Conservation (phyloP, 768 basidiomycete genomes). For the Lepiota venenata region DNA sequence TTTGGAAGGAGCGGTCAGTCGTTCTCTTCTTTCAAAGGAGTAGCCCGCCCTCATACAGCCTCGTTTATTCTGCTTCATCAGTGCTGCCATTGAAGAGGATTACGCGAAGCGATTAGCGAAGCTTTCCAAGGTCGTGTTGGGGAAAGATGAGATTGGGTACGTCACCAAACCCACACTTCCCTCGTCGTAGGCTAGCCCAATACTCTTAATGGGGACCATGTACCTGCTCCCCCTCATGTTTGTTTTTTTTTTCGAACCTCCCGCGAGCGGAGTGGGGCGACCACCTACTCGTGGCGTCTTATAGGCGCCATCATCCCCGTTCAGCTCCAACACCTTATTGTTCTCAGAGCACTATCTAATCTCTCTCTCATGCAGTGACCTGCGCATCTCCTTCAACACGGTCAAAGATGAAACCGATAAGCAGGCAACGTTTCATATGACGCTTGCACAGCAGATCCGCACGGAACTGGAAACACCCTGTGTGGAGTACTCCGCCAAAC, state of each 20-base stretch:
- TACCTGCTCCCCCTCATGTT: not conserved
- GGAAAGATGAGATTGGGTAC: conserved; percentile 92
- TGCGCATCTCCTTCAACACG: conserved; percentile 77
- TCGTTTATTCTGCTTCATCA: conserved; percentile 26
- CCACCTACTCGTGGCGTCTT: not conserved
- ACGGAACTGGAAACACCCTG: conserved; percentile 70
- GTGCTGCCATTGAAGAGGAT: conserved; percentile 90
- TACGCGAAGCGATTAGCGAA: conserved; percentile 85
- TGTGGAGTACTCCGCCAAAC: conserved; percentile 55
- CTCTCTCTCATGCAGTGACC: conserved; percentile 49
- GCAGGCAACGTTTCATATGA: conserved; percentile 69
- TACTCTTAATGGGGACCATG: not conserved
- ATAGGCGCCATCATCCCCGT: not conserved
- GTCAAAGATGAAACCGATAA: conserved; percentile 81
- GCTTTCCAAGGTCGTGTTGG: conserved; percentile 71
- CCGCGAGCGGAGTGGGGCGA: not conserved
- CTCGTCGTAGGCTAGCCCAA: not conserved
- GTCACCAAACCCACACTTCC: conserved; percentile 23
- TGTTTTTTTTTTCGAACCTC: not conserved
- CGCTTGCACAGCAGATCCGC: conserved; percentile 72
- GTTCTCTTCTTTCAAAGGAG: not conserved
- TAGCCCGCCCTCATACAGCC: not conserved
- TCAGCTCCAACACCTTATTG: not conserved
- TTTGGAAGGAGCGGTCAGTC: conserved; percentile 92
- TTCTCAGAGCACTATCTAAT: conserved; percentile 18